These are phyloP conservation scores for Bruguiera sexangula DNA, from an alignment of 345 rosid species.

Conservation along the genomic window DNA sequence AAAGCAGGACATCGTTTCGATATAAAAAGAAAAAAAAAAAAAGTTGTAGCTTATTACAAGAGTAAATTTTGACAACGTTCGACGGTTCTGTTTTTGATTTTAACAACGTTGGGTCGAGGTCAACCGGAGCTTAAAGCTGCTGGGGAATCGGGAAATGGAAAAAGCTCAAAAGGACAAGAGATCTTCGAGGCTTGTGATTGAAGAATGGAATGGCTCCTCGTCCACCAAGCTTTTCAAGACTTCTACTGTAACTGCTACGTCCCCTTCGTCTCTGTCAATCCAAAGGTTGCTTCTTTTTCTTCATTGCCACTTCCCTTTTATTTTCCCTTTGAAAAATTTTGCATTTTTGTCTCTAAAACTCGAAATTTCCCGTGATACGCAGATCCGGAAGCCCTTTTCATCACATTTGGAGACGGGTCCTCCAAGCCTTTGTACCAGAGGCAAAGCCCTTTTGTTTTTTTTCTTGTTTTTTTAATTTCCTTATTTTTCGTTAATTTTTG, in stretches of 20 bases:
- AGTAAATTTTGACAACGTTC: no score
- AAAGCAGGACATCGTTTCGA: no score
- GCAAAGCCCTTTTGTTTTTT: conserved; percentile 22
- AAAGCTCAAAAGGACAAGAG: neutral
- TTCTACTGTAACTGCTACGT: conserved; percentile 64
- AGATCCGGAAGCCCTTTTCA: conserved; percentile 60
- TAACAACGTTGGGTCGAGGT: neutral
- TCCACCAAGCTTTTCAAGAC: conserved; percentile 68
- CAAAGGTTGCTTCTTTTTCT: conserved; percentile 42
- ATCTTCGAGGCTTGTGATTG: conserved; percentile 28
- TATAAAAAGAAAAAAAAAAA: no score
- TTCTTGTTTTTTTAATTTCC: neutral
- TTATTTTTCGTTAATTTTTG: neutral
- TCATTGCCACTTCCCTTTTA: conserved; percentile 2
- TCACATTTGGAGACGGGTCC: conserved; percentile 77
- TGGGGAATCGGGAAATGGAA: conserved; percentile 10
- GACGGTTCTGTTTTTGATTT: no score
- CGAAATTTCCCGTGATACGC: neutral
- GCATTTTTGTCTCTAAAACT: conserved; percentile 9
- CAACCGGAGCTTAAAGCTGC: neutral
- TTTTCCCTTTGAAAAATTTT: neutral
- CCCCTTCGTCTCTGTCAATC: conserved; percentile 56
- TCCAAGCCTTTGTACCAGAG: conserved; percentile 94
- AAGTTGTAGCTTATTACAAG: no score
- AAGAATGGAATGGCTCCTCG: conserved; percentile 84